Evolutionary conservation across 2,329 filamentous ascomycete species (phyloP).

Genomic region (Xylaria sp.): DNA sequence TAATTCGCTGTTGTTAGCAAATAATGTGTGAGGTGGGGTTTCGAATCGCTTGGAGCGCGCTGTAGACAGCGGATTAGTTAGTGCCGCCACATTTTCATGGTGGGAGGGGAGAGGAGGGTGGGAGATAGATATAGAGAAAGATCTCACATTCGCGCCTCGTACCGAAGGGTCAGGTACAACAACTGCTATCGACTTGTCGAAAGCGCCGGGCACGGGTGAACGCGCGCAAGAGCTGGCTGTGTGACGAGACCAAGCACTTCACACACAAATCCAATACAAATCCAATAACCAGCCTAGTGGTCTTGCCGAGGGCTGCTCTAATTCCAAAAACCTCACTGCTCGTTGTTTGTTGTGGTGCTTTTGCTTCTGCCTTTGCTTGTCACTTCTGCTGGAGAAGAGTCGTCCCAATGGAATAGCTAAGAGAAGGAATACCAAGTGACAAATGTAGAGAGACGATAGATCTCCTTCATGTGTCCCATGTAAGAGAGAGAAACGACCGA

Average conservation of each 20-base stretch:
- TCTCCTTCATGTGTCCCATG: conserved; percentile 18
- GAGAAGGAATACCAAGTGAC: conserved; percentile 9
- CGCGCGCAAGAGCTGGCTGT: background rate
- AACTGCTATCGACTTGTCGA: conserved; percentile 17
- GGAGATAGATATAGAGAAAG: background rate
- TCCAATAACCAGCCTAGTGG: background rate
- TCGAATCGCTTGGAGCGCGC: conserved; percentile 37
- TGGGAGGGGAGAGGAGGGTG: background rate
- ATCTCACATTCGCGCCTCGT: conserved; percentile 41
- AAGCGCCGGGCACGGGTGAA: conserved; percentile 4
- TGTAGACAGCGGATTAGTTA: conserved; percentile 33
- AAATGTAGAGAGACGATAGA: conserved; percentile 6
- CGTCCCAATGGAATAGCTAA: conserved; percentile 15
- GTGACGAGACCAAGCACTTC: background rate
- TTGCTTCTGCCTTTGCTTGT: background rate
- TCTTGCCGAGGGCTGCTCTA: background rate
- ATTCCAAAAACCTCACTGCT: background rate
- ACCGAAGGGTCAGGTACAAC: conserved; percentile 11
- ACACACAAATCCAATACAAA: conserved; percentile 9
- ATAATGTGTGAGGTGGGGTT: conserved; percentile 22
- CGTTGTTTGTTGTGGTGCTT: conserved; percentile 7
- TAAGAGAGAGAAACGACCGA: conserved; percentile 18
- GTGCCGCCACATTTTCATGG: conserved; percentile 31
- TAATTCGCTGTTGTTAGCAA: conserved; percentile 21
- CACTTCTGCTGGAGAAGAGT: conserved; percentile 1